Evolutionary conservation across 2,329 filamentous ascomycete species (phyloP), one percentile per base, ranked within the genome.

Genomic region (Calonectria multiphialidica): DNA sequence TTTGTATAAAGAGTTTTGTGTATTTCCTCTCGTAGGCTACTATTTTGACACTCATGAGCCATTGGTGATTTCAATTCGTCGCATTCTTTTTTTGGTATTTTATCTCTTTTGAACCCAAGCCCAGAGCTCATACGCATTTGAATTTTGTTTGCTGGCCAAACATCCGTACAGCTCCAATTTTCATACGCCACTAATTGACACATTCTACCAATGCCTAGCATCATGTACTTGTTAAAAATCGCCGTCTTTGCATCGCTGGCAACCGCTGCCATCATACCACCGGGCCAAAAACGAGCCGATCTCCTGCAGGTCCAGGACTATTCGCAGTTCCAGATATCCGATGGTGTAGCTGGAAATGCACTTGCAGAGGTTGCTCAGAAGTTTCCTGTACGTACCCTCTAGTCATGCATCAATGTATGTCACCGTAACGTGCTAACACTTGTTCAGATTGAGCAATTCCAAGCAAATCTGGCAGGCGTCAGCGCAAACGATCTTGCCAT

Each of bases 331-430:
- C 86, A 87, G 74, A 83, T 91, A 62, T 88, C 88, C 0, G 85
- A 85, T 53, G 89, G 89, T 3, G 81, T 85, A 12, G 88, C 85
- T 25, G 88, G 89, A 65, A 86, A 90, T 55, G 89, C 88, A 15
- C 83, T 90, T 23, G 85, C 82, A 1, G 88, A 90, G 80, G 89
- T 89, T 66, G 82, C 88, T 55, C 85, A 87, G 66, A 87, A 88
- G 74, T 90, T 91, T 77, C 88, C 89, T 0, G 88, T 88, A 81
- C 57, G 83, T 76, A 23, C 1, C 80, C 55, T n/a, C 25, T 42
- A 13, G 5, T 4, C 21, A 15, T 18, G 2, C 30, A 35, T 50
- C 33, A 21, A 23, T 37, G 21, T 42, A 28, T 53, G n/a, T 21
- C 28, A 47, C 33, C 8, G 30, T 53, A n/a, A 18, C 28, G 12